These are phyloP conservation scores for Capsicum rhomboideum DNA, from an alignment of 257 asterid species.

Conservation along the genomic window DNA sequence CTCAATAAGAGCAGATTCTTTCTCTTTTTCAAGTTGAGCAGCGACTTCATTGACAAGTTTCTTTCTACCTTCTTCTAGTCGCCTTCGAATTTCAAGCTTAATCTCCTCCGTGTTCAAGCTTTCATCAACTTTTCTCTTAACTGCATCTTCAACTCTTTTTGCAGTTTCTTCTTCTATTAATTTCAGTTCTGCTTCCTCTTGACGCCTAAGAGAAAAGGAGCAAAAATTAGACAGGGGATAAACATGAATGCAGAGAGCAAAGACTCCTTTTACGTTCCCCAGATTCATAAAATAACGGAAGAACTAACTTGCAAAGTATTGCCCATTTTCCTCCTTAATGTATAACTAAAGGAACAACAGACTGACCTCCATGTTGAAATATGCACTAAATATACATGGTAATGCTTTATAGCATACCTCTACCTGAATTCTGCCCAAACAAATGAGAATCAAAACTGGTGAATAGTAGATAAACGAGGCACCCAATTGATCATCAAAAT, in stretches of 20 bases:
- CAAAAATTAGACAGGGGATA: constrained; percentile 14
- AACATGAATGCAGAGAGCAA: neutral
- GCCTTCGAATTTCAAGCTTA: constrained; percentile 56
- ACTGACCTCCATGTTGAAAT: constrained; percentile 87
- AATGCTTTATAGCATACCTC: constrained; percentile 89
- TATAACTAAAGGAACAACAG: constrained; percentile 50
- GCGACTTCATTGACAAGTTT: constrained; percentile 70
- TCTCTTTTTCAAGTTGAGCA: constrained; percentile 76
- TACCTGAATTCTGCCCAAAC: constrained; percentile 93
- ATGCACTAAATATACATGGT: constrained; percentile 64
- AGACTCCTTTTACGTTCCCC: neutral
- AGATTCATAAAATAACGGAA: constrained; percentile 7
- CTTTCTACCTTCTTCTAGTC: constrained; percentile 76
- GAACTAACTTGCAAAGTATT: constrained; percentile 11
- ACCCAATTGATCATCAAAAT: constrained; percentile 69
- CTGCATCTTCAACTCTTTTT: constrained; percentile 64
- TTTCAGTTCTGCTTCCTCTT: constrained; percentile 82
- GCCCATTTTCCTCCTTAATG: constrained; percentile 20
- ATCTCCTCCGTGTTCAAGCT: constrained; percentile 57
- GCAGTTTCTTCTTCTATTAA: constrained; percentile 96
- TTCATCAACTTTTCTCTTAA: constrained; percentile 71
- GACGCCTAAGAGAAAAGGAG: constrained; percentile 55
- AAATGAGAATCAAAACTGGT: constrained; percentile 80
- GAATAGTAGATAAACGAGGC: constrained; percentile 77
- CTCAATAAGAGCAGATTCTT: constrained; percentile 58